Percentiles rank a stretch among this genome's conserved stretches.
Evolutionary conservation across 306 rosid genomes (phyloP).

Genomic region (Gastrolobium bilobum): DNA sequence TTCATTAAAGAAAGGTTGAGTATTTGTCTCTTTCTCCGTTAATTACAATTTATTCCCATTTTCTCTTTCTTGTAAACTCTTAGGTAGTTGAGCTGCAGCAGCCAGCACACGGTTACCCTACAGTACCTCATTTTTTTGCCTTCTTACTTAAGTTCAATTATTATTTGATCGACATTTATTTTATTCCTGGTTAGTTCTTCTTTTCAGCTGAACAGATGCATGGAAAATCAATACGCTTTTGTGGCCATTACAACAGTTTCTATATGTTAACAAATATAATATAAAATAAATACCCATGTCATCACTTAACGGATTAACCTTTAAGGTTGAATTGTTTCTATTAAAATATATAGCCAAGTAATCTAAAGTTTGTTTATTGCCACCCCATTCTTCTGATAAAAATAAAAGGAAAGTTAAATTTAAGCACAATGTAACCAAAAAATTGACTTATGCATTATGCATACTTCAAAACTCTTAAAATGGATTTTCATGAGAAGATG

Average conservation of each 20-base stretch:
- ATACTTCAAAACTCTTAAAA: too few species aligned
- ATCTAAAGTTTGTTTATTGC: too few species aligned
- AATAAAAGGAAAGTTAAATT: too few species aligned
- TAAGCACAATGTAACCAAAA: too few species aligned
- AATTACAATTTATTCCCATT: not conserved
- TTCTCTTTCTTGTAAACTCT: not conserved
- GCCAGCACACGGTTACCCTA: conserved; percentile 21
- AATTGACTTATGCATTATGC: too few species aligned
- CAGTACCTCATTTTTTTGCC: too few species aligned
- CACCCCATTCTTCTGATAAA: too few species aligned
- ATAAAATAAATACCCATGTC: too few species aligned
- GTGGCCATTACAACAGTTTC: not conserved
- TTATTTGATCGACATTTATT: not conserved
- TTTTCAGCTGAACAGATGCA: not conserved
- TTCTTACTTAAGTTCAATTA: not conserved
- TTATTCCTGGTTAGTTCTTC: not conserved
- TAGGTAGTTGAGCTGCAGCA: conserved; percentile 28
- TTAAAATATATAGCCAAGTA: too few species aligned
- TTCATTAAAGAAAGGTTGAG: not conserved
- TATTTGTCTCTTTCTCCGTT: not conserved
- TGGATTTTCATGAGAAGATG: too few species aligned
- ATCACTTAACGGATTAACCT: too few species aligned
- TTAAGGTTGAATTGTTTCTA: too few species aligned
- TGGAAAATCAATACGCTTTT: not conserved
- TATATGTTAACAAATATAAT: not conserved